Evolutionary conservation across 2,329 filamentous ascomycete genomes (phyloP), one percentile per base, ranked within the genome.

Genomic region (Fonsecaea multimorphosa): DNA sequence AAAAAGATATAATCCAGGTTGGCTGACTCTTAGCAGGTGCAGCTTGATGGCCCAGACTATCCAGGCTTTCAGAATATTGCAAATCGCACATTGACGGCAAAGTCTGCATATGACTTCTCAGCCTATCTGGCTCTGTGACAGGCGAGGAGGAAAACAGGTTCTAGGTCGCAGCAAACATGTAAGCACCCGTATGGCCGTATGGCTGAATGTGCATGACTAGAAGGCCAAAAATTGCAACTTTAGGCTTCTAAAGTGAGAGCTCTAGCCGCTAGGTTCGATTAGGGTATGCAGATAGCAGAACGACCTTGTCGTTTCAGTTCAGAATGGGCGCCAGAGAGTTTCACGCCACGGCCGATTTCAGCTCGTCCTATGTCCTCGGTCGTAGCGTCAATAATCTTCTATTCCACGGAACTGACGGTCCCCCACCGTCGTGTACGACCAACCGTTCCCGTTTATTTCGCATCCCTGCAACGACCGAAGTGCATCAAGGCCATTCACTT

Each of bases 31-130:
- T 9, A 22, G 24, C 27, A 59, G 57, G 44, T 59, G 24, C 40
- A 59, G 40, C 57, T 32, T 24, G 57, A 59, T 27, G 57, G 57
- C 16, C 57, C 27, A 9, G 57, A 59, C 44, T 59, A 59, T 34
- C 27, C 57, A 16, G 40, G 57, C 4, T 59, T 59, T 51, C 57
- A 59, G 24, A n/a, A 29, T 29, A 59, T 59, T 40, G 40, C 57
- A 19, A 59, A 59, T 16, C 38, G 57, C 12, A 59, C 57, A 31
- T 34, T 59, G 11, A 51, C 57, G 12, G 57, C 57, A 12, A 59
- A 59, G n/a, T 59, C 40, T 22, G 57, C 57, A 6, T 59, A 59
- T 51, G 57, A 59, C 40, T 51, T 51, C 44, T 59, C 57, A 8
- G 14, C 57, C n/a, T 51, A 51, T 29, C 40, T 59, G 16, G 57